Conservation (phyloP, 2,329 filamentous ascomycete species). For the Incumbomyces lentus region DNA sequence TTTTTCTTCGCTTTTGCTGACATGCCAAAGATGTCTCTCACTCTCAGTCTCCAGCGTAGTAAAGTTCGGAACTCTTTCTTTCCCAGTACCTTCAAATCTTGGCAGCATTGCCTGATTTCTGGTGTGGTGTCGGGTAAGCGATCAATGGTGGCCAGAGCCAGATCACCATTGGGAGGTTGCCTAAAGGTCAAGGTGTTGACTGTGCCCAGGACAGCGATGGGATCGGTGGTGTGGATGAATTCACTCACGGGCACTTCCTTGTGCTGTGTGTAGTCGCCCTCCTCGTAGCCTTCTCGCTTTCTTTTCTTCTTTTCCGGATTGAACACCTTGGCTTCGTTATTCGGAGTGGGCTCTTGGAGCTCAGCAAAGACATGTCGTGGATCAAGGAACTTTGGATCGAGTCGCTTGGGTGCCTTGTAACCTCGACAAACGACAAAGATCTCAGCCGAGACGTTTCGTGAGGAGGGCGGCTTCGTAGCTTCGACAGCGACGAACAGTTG, state of each 20-base stretch:
- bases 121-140: constrained; percentile 77
- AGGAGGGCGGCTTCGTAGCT: constrained; percentile 92
- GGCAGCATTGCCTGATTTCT: constrained; percentile 68
- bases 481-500: constrained; percentile 93
- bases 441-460: constrained; percentile 90
- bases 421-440: constrained; percentile 96
- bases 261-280: constrained; percentile 86
- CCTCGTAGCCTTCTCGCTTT: constrained; percentile 94
- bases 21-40: constrained; percentile 84
- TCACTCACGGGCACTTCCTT: constrained; percentile 82
- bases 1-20: constrained; percentile 31
- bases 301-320: constrained; percentile 96
- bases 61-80: constrained; percentile 89
- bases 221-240: constrained; percentile 87
- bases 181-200: constrained; percentile 77
- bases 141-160: constrained; percentile 75
- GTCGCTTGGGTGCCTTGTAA: constrained; percentile 85
- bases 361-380: constrained; percentile 86
- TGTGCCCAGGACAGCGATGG: constrained; percentile 79
- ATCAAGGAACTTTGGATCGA: constrained; percentile 89
- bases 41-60: constrained; percentile 78
- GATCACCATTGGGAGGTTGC: constrained; percentile 68
- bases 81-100: constrained; percentile 79
- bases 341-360: constrained; percentile 70
- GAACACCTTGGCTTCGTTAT: constrained; percentile 96